Evolutionary conservation across 805 yeast genomes (phyloP).

Genomic region (Candida boleticola): DNA sequence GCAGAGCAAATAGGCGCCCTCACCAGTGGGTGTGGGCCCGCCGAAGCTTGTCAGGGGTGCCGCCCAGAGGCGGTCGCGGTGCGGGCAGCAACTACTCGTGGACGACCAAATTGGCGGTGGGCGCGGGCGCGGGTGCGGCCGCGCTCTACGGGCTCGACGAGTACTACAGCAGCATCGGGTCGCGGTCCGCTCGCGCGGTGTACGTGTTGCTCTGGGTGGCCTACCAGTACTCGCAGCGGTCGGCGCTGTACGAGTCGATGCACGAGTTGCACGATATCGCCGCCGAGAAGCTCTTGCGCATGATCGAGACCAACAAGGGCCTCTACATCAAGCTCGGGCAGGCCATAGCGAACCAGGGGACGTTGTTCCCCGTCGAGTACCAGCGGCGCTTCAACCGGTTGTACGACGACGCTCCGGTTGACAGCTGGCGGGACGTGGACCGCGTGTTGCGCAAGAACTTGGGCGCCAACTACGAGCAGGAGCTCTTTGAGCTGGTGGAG

Average conservation of each 20-base stretch:
- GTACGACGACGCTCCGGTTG: constrained; percentile 69
- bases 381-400: constrained; percentile 55
- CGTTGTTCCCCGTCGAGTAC: constrained; percentile 62
- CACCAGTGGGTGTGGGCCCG: too few relatives aligned
- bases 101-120: too few relatives aligned
- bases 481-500: constrained; percentile 44
- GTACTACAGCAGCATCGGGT: neutral
- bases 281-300: constrained; percentile 37
- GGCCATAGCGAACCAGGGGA: constrained; percentile 73
- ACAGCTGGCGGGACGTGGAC: constrained; percentile 49
- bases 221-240: constrained; percentile 52
- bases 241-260: constrained; percentile 33
- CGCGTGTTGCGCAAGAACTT: constrained; percentile 34
- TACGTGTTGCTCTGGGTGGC: constrained; percentile 51
- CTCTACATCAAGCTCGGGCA: constrained; percentile 77
- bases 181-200: constrained; percentile 53
- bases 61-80: too few relatives aligned
- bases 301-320: constrained; percentile 35
- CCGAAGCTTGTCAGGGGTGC: too few relatives aligned
- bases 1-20: too few relatives aligned
- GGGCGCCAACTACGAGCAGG: constrained; percentile 41
- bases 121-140: neutral
- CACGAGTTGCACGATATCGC: constrained; percentile 57
- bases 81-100: too few relatives aligned
- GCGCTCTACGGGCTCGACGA: constrained; percentile 1